Percentiles rank a stretch among this genome's conserved stretches.
Evolutionary conservation across 2,329 filamentous ascomycete species (phyloP).

Genomic region (Nigrospora oryzae): DNA sequence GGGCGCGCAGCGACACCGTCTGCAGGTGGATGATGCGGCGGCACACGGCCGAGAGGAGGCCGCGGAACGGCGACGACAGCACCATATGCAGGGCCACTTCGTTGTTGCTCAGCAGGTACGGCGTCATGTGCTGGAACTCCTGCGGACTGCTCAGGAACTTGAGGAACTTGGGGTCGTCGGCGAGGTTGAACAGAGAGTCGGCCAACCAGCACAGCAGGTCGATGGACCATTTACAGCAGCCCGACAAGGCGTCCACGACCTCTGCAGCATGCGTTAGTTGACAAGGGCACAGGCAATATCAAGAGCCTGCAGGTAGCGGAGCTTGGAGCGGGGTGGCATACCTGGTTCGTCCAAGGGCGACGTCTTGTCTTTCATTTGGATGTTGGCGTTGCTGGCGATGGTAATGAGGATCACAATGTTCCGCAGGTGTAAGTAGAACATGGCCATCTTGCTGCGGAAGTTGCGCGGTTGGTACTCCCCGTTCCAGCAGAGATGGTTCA

Average conservation of each 20-base stretch:
- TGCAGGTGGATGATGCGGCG: slow-evolving; percentile 54
- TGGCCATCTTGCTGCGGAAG: slow-evolving; percentile 66
- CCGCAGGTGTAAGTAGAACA: slow-evolving; percentile 65
- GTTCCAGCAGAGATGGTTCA: slow-evolving; percentile 68
- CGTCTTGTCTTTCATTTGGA: slow-evolving; percentile 44
- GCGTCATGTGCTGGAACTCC: slow-evolving; percentile 35
- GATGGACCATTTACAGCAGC: slow-evolving; percentile 71
- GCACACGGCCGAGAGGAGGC: slow-evolving; percentile 62
- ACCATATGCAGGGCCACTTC: slow-evolving; percentile 55
- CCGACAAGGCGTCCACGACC: slow-evolving; percentile 62
- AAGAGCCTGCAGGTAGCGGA: neutral
- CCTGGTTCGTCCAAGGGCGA: slow-evolving; percentile 57
- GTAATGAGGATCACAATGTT: slow-evolving; percentile 60
- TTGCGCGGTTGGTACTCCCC: slow-evolving; percentile 53
- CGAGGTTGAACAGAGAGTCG: slow-evolving; percentile 49
- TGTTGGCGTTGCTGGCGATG: slow-evolving; percentile 50
- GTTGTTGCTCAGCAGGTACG: slow-evolving; percentile 44
- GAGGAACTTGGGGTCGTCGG: slow-evolving; percentile 42
- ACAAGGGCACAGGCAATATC: neutral
- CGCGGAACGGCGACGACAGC: slow-evolving; percentile 65
- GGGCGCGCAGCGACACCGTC: slow-evolving; percentile 35
- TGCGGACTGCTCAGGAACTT: slow-evolving; percentile 36
- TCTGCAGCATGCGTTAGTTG: slow-evolving; percentile 34
- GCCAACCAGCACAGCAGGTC: slow-evolving; percentile 58
- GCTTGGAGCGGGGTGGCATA: slow-evolving; percentile 20